These are phyloP conservation scores for Piedraia hortae DNA, from an alignment of 2,329 filamentous ascomycete species.

Conservation along the genomic window DNA sequence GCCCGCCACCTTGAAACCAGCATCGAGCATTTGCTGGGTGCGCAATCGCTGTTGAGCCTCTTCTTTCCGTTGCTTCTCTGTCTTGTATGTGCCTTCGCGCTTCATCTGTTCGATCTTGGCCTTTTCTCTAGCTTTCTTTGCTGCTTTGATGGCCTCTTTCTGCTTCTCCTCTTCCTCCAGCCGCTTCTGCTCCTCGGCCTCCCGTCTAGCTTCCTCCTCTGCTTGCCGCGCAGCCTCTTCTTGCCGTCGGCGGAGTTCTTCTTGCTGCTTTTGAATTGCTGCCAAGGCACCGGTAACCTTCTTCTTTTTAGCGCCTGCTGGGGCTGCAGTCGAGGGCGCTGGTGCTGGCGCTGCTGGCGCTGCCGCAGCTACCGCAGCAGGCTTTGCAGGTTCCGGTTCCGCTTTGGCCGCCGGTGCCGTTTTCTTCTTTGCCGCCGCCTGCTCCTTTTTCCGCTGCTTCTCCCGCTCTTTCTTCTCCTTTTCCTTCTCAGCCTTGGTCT, in stretches of 20 bases:
- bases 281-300: conserved; percentile 55
- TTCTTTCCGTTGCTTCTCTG: conserved; percentile 62
- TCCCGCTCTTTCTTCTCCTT: conserved; percentile 93
- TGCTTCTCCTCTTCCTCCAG: conserved; percentile 45
- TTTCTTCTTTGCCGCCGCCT: conserved; percentile 74
- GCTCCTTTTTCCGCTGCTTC: conserved; percentile 95
- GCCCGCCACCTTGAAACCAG: conserved; percentile 32
- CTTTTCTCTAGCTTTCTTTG: conserved; percentile 68
- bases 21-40: conserved; percentile 60
- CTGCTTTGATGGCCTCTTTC: conserved; percentile 43
- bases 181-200: conserved; percentile 34
- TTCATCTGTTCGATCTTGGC: conserved; percentile 67
- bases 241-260: conserved; percentile 37
- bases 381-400: conserved; percentile 6
- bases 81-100: conserved; percentile 65
- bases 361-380: conserved; percentile 9
- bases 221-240: conserved; percentile 32
- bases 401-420: conserved; percentile 14
- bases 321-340: conserved; percentile 15
- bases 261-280: conserved; percentile 56
- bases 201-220: conserved; percentile 35
- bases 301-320: conserved; percentile 47
- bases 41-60: conserved; percentile 55
- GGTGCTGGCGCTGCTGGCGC: conserved; percentile 27
- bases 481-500: conserved; percentile 97